phyloP scores from a whole-genome alignment of 257 asterid species.

The Haberlea rhodopensis region DNA sequence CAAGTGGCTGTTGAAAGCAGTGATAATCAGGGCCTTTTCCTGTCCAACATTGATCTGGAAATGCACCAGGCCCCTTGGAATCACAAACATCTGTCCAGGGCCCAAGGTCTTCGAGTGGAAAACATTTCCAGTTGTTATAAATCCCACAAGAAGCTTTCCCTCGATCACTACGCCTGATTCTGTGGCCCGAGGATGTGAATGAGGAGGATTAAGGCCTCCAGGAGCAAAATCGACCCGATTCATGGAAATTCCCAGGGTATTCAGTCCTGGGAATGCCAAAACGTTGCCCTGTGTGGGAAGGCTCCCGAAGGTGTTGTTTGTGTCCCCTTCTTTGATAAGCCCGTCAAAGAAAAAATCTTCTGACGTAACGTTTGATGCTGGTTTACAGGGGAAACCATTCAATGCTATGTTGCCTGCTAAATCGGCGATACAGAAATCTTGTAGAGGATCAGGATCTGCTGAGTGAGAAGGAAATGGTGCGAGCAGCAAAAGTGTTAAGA shows the following conservation, averaged over 20 bases:
- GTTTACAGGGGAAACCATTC: conserved; percentile 42
- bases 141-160: conserved; percentile 32
- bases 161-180: conserved; percentile 23
- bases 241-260: conserved; percentile 52
- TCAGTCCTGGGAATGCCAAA: conserved; percentile 33
- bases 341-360: conserved; percentile 51
- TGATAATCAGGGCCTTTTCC: conserved; percentile 26
- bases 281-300: conserved; percentile 28
- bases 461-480: conserved; percentile 24
- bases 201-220: conserved; percentile 48
- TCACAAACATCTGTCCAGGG: conserved; percentile 33
- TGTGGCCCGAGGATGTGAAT: conserved; percentile 48
- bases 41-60: conserved; percentile 40
- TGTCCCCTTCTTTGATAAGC: conserved; percentile 39
- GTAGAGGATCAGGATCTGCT: conserved; percentile 38
- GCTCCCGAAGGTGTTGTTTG: conserved; percentile 24
- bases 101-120: conserved; percentile 31
- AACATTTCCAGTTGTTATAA: conserved; percentile 29
- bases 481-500: neutral
- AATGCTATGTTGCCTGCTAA: too few relatives aligned
- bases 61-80: conserved; percentile 37
- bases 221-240: conserved; percentile 42
- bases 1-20: conserved; percentile 38
- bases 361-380: conserved; percentile 30
- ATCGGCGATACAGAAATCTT: conserved; percentile 39